Conservation (phyloP, 202 grass and related monocot species). For the Eragrostis tef region DNA sequence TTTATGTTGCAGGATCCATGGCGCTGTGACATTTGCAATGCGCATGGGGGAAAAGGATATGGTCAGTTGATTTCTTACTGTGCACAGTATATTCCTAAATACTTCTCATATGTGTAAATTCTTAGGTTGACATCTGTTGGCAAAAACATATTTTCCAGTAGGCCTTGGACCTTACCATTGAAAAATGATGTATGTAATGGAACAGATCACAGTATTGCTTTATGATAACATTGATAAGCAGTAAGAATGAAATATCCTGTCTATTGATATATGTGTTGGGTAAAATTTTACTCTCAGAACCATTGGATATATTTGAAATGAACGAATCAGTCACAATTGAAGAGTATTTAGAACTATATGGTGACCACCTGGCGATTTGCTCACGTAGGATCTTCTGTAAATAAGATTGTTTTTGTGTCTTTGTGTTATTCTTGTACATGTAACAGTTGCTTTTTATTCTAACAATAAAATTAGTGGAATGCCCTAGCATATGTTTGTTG, state of each 20-base stretch:
- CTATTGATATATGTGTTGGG: background rate
- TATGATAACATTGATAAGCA: background rate
- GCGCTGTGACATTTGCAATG: conserved; percentile 83
- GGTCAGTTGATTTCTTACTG: conserved; percentile 61
- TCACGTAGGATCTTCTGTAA: conserved; percentile 4
- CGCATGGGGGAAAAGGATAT: conserved; percentile 84
- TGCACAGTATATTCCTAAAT: conserved; percentile 10
- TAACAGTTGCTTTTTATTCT: background rate
- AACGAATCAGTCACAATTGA: background rate
- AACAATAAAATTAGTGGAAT: conserved; percentile 13
- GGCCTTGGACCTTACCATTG: background rate
- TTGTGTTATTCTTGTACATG: background rate
- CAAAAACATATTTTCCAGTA: conserved; percentile 26
- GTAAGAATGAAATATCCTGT: conserved; percentile 19
- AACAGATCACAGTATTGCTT: background rate
- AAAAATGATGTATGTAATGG: background rate
- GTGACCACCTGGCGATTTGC: conserved; percentile 20
- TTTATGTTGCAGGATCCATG: conserved; percentile 69
- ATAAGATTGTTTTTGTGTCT: conserved; percentile 8
- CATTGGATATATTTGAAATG: conserved; percentile 27
- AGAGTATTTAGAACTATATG: conserved; percentile 13
- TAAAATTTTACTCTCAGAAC: conserved; percentile 19
- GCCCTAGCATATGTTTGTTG: background rate
- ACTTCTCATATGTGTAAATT: background rate
- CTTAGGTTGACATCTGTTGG: conserved; percentile 28